Conservation (phyloP, 805 yeast species). For the Candida xyloterini region DNA sequence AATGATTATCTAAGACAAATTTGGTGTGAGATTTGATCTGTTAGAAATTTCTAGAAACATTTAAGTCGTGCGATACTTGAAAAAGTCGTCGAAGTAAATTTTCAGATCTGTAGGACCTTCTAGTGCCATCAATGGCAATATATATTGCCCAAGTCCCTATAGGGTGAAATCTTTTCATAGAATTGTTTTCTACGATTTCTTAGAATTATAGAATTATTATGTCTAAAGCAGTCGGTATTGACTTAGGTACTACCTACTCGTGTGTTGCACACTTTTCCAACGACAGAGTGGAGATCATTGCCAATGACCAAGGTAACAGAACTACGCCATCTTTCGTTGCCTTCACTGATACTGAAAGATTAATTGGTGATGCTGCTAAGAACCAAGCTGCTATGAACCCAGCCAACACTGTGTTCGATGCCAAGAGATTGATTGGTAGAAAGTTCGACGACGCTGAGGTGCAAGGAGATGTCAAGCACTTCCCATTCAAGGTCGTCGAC, state of each 20-base stretch:
- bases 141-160: constrained; percentile 6
- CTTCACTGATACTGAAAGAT: constrained; percentile 73
- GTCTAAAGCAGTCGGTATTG: constrained; percentile 66
- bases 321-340: constrained; percentile 81
- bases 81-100: constrained; percentile 11
- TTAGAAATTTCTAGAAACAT: constrained; percentile 22
- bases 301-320: constrained; percentile 85
- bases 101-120: constrained; percentile 9
- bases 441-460: constrained; percentile 73
- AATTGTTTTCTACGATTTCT: constrained; percentile 10
- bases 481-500: constrained; percentile 76
- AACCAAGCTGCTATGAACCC: constrained; percentile 82
- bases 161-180: constrained; percentile 9
- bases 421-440: constrained; percentile 79
- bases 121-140: constrained; percentile 9
- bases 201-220: constrained; percentile 25
- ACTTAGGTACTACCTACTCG: constrained; percentile 86
- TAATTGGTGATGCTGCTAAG: constrained; percentile 82
- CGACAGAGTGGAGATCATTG: constrained; percentile 91
- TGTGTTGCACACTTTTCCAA: constrained; percentile 94
- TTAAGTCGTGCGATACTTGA: constrained; percentile 14
- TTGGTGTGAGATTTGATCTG: not conserved
- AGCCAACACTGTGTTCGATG: constrained; percentile 75
- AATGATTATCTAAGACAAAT: not conserved
- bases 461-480: constrained; percentile 86